Evolutionary conservation across 106 monocot species (phyloP), one percentile per base, ranked within the genome.

Genomic region (Allium fistulosum): DNA sequence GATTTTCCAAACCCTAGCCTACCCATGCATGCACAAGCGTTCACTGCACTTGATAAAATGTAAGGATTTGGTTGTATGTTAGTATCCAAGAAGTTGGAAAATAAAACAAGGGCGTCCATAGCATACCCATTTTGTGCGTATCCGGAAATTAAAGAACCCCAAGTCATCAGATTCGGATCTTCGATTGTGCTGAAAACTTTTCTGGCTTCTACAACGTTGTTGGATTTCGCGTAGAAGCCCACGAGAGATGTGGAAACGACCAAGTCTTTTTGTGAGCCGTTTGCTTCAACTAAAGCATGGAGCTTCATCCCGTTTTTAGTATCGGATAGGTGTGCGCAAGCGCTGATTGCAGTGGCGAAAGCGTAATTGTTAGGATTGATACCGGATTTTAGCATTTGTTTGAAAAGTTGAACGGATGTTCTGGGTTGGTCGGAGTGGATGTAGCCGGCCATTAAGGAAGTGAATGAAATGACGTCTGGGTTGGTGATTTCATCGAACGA

Each of bases 401-500:
- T 51, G 45, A 95, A 72, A 68, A 85, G 77, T 1, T 22, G 10
- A 17, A 88, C 15, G 13, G 85, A 74, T 11, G 11, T 6, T 10
- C 63, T 51, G 17, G 94, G 79, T 4, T 15, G 74, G 37, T 73
- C 76, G 53, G 58, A 61, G 51, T 49, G 17, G 53, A 76, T 59
- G 53, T 75, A 84, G 18, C 86, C 84, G 26, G 90, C 74, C 80
- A 94, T 94, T 45, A 94, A 72, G 13, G 87, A 87, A 7, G 94
- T 90, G 85, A 87, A 90, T 57, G 94, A 79, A 63, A 90, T 80
- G 12, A 83, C 85, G 49, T 94, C 79, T 1, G 74, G 69, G 4
- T 72, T 67, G 56, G 71, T 26, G 74, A 88, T 82, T 75, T 90
- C 90, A 49, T 81, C 80, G 70, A 94, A 83, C 83, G 81, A 9